Conservation (phyloP, 164 flowering plant species). For the Stephania yunnanensis region DNA sequence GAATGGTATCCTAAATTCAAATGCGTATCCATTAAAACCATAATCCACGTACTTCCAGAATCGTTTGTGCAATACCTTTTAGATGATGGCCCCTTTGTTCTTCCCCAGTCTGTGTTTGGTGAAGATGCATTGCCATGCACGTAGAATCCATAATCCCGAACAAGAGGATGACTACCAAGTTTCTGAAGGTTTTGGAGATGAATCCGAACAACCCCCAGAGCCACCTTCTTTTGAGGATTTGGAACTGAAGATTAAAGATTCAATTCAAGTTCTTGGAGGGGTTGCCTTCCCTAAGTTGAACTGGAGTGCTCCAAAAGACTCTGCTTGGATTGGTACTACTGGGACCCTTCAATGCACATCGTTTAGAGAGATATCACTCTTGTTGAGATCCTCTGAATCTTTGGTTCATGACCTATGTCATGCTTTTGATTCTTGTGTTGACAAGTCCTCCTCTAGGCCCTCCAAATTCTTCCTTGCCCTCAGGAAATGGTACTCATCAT, state of each 20-base stretch:
- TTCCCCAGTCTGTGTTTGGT: conserved; percentile 60
- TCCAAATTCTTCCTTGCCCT: conserved; percentile 64
- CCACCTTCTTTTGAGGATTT: conserved; percentile 77
- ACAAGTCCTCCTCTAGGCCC: conserved; percentile 50
- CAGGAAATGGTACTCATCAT: conserved; percentile 73
- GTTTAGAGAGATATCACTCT: conserved; percentile 73
- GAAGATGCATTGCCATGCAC: conserved; percentile 86
- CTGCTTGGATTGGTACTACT: conserved; percentile 81
- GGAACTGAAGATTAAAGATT: conserved; percentile 53
- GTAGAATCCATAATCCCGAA: conserved; percentile 55
- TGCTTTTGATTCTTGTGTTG: conserved; percentile 76
- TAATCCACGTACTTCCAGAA: conserved; percentile 74
- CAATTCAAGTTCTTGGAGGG: conserved; percentile 69
- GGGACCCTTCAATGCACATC: conserved; percentile 64
- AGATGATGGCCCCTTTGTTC: conserved; percentile 76
- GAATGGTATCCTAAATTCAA: conserved; percentile 91
- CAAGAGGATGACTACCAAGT: conserved; percentile 64
- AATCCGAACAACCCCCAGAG: conserved; percentile 41
- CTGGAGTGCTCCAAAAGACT: conserved; percentile 94
- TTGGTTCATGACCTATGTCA: conserved; percentile 72
- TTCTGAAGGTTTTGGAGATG: conserved; percentile 61
- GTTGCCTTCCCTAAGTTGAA: conserved; percentile 85
- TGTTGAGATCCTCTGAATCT: conserved; percentile 72
- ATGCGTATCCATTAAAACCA: conserved; percentile 58
- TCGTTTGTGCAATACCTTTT: conserved; percentile 72